Base-by-base conservation (phyloP, 495 filamentous ascomycete genomes). In the Choiromyces venosus region DNA sequence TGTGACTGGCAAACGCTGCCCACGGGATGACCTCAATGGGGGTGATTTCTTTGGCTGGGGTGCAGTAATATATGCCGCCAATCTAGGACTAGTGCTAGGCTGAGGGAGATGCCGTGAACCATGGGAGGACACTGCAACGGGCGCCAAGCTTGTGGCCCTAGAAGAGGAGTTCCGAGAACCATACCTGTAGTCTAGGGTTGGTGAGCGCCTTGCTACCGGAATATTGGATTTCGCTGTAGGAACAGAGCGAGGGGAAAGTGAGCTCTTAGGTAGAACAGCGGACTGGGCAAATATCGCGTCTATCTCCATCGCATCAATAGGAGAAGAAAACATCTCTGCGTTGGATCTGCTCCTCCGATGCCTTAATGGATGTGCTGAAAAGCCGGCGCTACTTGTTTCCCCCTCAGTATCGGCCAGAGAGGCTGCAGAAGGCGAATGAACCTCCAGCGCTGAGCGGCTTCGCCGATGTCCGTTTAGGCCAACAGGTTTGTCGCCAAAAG, bases 21-120 rank as follows among this genome's bases (percentile, higher is more conserved):
- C 71, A 21, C 79, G 74, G 37, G 79, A 81, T 64, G 79, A 81
- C 52, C 79, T 71, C 16, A 81, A 71, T 56, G 73, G 76, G 0
- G 79, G 79, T 0, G 90, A 92, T 71, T 87, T 87, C 70, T 89
- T 88, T 8, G 86, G 86, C 39, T 83, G 85, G 16, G 89, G 87
- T 25, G 86, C 85, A 69, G 87, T 86, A 74, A 92, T 89, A 83
- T 90, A 90, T n/a, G 89, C 90, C 69, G 87, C 85, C 21, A 91
- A 80, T 61, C 83, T 86, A 35, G 86, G 85, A 70, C 84, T 86
- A 71, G 82, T 85, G 3, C 79, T 76, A 64, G 82, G 74, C 38
- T 81, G 79, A 7, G 79, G 79, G n/a, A 71, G 64, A 44, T 76
- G 79, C 46, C 79, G 77, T 18, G 79, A 81, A 35, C 79, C 79